Evolutionary conservation across 345 rosid genomes (phyloP).

Genomic region (Clausena lansium): DNA sequence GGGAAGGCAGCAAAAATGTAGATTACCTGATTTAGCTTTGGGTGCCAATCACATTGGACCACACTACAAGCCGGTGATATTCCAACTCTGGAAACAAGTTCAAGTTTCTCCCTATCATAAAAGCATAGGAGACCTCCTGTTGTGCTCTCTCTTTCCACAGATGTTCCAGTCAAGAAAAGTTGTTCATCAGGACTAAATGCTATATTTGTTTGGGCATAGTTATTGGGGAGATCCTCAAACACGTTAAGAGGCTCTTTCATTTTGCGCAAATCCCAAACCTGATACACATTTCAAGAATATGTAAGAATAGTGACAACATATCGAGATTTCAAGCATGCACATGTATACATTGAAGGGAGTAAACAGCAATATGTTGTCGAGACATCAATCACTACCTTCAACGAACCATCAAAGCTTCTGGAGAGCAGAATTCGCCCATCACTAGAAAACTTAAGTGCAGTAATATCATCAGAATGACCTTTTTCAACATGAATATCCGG

Average conservation of each 20-base stretch:
- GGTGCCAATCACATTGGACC: constrained; percentile 93
- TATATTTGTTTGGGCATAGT: constrained; percentile 91
- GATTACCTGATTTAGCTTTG: constrained; percentile 88
- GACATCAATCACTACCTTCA: constrained; percentile 56
- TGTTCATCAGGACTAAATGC: constrained; percentile 93
- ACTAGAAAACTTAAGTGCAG: constrained; percentile 83
- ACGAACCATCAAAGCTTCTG: constrained; percentile 85
- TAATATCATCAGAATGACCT: constrained; percentile 90
- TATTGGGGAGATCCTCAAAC: constrained; percentile 85
- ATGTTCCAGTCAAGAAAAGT: constrained; percentile 87
- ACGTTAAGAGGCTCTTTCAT: constrained; percentile 69
- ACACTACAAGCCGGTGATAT: constrained; percentile 85
- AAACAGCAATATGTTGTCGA: background rate
- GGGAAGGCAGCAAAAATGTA: background rate
- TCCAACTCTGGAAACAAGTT: constrained; percentile 86
- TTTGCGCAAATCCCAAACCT: constrained; percentile 97
- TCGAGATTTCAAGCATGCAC: background rate
- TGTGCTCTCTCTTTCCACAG: constrained; percentile 83
- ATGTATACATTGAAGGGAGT: background rate
- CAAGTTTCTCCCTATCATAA: constrained; percentile 76
- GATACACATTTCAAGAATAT: constrained; percentile 21
- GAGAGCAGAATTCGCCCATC: constrained; percentile 75
- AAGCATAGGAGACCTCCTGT: constrained; percentile 87
- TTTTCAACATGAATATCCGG: constrained; percentile 79
- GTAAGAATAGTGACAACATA: constrained; percentile 3